A percentile compares a stretch with the other conserved stretches of the same genome.
Conservation (phyloP, 176 grass and related monocot species). For the Puya raimondii region DNA sequence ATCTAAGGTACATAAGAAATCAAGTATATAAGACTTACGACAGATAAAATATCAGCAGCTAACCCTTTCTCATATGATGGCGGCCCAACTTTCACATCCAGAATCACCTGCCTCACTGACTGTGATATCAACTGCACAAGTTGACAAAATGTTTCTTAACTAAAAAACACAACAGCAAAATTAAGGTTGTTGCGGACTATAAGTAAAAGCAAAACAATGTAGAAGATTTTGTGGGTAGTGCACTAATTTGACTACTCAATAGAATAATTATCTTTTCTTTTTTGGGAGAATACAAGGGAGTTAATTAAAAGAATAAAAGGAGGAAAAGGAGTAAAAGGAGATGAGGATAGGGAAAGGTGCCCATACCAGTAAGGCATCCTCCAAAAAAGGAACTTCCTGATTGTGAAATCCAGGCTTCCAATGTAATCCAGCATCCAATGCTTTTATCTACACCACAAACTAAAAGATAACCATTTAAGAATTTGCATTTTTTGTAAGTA, state of each 20-base stretch:
- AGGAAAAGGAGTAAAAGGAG: neutral
- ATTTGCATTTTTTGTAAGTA: neutral
- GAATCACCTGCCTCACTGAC: constrained; percentile 61
- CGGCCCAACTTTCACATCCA: constrained; percentile 83
- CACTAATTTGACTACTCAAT: too few relatives aligned
- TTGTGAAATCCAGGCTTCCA: constrained; percentile 39
- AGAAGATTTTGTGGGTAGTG: too few relatives aligned
- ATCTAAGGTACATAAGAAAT: constrained; percentile 1
- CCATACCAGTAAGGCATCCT: constrained; percentile 56
- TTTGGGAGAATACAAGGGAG: too few relatives aligned
- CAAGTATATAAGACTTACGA: constrained; percentile 42
- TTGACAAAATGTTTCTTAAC: constrained; percentile 8
- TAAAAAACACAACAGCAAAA: neutral
- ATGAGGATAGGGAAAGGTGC: neutral
- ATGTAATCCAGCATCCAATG: constrained; percentile 43
- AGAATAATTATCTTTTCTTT: too few relatives aligned
- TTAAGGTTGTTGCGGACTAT: too few relatives aligned
- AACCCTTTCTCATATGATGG: constrained; percentile 64
- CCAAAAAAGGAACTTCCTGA: constrained; percentile 36
- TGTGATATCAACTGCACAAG: constrained; percentile 49
- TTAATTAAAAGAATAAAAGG: neutral
- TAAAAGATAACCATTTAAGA: constrained; percentile 24
- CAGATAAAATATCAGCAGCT: constrained; percentile 53
- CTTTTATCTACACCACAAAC: constrained; percentile 54
- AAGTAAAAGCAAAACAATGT: too few relatives aligned